Percentiles rank a stretch among this genome's conserved stretches.
These are phyloP conservation scores for Fusarium protoensiforme DNA, from an alignment of 2,329 filamentous ascomycete species.

Conservation along the genomic window DNA sequence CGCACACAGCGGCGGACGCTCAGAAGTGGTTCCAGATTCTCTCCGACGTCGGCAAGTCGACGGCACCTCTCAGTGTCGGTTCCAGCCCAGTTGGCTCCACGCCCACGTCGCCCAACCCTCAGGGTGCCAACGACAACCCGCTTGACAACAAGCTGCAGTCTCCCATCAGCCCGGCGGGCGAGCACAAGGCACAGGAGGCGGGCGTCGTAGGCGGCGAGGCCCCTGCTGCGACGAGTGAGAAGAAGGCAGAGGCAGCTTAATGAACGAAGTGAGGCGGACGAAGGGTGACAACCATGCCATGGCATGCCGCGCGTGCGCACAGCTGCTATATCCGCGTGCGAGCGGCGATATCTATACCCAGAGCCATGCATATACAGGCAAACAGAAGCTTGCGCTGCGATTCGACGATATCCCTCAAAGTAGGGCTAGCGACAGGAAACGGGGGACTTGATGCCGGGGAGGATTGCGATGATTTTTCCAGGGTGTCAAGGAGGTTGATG, in stretches of 20 bases:
- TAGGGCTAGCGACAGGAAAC: slow-evolving; percentile 26
- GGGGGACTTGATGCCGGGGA: background rate
- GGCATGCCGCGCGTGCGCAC: background rate
- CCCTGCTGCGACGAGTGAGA: slow-evolving; percentile 29
- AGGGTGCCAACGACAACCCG: slow-evolving; percentile 17
- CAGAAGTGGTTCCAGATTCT: slow-evolving; percentile 87
- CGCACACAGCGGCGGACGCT: slow-evolving; percentile 82
- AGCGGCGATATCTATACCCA: slow-evolving; percentile 25
- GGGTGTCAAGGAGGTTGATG: slow-evolving; percentile 16
- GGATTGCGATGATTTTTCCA: slow-evolving; percentile 17
- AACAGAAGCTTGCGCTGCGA: slow-evolving; percentile 6
- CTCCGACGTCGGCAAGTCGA: slow-evolving; percentile 66
- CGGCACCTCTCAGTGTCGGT: slow-evolving; percentile 46
- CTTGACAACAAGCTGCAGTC: slow-evolving; percentile 32
- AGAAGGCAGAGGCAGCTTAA: slow-evolving; percentile 36
- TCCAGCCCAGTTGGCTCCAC: slow-evolving; percentile 41
- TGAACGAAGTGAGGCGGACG: slow-evolving; percentile 29
- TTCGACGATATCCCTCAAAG: slow-evolving; percentile 12
- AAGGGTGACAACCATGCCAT: slow-evolving; percentile 10
- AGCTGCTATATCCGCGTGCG: background rate
- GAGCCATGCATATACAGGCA: slow-evolving; percentile 17
- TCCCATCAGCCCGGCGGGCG: slow-evolving; percentile 25
- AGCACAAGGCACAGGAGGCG: slow-evolving; percentile 58
- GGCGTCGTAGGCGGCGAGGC: slow-evolving; percentile 53
- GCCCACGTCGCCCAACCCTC: slow-evolving; percentile 43